Conservation (phyloP, 495 filamentous ascomycete genomes). For the Margaritispora aquatica region DNA sequence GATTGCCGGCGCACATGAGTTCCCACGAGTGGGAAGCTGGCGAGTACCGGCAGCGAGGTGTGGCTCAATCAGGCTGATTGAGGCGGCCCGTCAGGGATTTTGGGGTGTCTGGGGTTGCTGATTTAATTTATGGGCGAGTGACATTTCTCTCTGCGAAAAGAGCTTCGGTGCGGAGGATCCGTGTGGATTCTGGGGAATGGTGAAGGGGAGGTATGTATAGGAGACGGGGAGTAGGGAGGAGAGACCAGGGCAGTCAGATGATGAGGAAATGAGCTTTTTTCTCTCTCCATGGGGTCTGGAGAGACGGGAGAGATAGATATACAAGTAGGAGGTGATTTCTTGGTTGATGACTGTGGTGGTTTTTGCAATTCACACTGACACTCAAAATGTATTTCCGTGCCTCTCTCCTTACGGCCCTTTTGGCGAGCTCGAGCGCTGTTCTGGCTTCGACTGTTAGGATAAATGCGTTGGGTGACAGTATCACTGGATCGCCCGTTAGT, state of each 20-base stretch:
- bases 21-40: neutral
- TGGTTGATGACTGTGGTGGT: neutral
- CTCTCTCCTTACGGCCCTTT: constrained; percentile 1
- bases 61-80: neutral
- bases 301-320: neutral
- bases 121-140: neutral
- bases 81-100: neutral
- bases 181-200: neutral
- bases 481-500: neutral
- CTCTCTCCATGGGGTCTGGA: no score
- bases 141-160: neutral
- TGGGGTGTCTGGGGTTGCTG: no score
- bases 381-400: constrained; percentile 6
- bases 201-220: neutral
- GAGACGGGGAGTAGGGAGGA: no score
- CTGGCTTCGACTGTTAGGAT: neutral
- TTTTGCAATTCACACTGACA: neutral
- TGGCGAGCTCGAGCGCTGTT: neutral
- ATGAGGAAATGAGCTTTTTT: neutral
- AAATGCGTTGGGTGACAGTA: neutral
- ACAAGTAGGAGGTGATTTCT: neutral
- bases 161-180: neutral
- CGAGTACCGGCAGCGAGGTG: neutral
- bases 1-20: neutral
- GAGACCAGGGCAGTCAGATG: no score